Conservation (phyloP, 257 asterid genomes). For the Solanum chmielewskii region DNA sequence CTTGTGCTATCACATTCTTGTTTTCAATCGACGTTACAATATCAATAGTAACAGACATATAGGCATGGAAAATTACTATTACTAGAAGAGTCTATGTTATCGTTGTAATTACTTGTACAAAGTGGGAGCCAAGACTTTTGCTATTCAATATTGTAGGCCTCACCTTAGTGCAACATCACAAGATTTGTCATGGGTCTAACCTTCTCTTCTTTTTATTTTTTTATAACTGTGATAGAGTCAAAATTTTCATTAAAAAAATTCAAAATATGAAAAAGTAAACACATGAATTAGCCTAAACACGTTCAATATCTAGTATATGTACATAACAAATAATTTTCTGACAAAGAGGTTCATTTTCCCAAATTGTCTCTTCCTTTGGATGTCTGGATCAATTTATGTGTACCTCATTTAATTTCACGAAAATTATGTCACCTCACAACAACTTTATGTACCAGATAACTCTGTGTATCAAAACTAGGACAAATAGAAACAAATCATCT, state of each 20-base stretch:
- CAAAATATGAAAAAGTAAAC: not conserved
- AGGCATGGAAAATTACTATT: not conserved
- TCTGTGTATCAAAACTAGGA: not conserved
- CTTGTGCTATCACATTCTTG: slow-evolving; percentile 12
- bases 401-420: not conserved
- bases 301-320: not conserved
- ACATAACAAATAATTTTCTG: not conserved
- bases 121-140: not conserved
- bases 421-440: not conserved
- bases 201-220: not conserved
- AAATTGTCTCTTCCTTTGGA: not conserved
- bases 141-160: not conserved
- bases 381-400: not conserved
- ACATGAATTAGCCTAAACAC: too few relatives aligned
- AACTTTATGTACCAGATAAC: too few relatives aligned
- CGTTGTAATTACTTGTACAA: not conserved
- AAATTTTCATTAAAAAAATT: too few relatives aligned
- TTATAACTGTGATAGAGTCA: not conserved
- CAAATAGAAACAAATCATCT: not conserved
- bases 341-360: not conserved
- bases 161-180: not conserved
- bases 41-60: not conserved
- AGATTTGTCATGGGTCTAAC: not conserved
- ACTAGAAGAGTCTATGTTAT: not conserved
- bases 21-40: not conserved